A percentile compares a stretch with the other conserved stretches of the same genome.
Conservation (phyloP, 2,329 filamentous ascomycete genomes). For the Tolypocladium ovalisporum region DNA sequence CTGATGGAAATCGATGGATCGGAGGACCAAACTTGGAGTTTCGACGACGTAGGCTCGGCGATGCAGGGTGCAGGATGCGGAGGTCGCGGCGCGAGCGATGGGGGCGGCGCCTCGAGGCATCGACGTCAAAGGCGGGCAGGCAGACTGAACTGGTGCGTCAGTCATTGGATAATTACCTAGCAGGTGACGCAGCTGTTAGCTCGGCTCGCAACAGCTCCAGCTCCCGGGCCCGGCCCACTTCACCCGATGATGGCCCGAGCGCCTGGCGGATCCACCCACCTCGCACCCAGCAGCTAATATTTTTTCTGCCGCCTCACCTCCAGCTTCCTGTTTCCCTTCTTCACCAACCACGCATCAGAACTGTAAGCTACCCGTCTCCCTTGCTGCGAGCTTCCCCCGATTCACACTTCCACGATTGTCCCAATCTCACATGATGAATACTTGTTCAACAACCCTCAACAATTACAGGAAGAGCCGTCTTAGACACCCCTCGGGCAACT, state of each 20-base stretch:
- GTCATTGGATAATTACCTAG: not conserved
- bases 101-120: not conserved
- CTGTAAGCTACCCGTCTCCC: not conserved
- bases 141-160: not conserved
- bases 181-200: not conserved
- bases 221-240: too few species aligned
- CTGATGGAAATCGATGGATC: not conserved
- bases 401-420: not conserved
- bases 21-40: not conserved
- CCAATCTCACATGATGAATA: slow-evolving; percentile 27
- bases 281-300: not conserved
- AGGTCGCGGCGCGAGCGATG: not conserved
- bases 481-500: slow-evolving; percentile 22
- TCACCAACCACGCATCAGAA: not conserved
- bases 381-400: not conserved
- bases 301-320: not conserved
- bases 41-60: not conserved
- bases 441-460: slow-evolving; percentile 25
- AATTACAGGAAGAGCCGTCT: slow-evolving; percentile 36
- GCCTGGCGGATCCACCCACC: too few species aligned
- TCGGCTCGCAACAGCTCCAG: too few species aligned
- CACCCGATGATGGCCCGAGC: not conserved
- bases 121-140: not conserved
- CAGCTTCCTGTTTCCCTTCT: not conserved
- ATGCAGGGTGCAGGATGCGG: not conserved